phyloP scores from a whole-genome alignment of 2,329 filamentous ascomycete species.

The Fusarium concolor region DNA sequence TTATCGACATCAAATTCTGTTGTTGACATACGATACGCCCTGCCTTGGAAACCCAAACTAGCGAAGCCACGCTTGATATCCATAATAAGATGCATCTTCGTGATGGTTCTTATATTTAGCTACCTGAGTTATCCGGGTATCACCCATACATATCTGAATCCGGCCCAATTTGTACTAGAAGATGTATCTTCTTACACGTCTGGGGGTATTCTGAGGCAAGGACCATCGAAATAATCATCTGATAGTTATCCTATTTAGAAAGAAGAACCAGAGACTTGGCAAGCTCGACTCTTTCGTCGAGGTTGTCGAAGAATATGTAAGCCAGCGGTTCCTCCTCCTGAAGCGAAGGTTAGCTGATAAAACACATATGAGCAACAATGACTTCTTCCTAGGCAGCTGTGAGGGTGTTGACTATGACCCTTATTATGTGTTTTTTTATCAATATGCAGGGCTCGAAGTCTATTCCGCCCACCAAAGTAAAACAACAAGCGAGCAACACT shows the following conservation, averaged over 20 bases:
- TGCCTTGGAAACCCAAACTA: not conserved
- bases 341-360: not conserved
- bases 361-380: too few relatives aligned
- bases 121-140: too few relatives aligned
- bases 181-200: not conserved
- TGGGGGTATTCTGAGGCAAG: not conserved
- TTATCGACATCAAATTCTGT: not conserved
- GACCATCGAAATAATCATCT: not conserved
- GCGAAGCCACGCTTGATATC: not conserved
- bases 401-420: too few relatives aligned
- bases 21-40: slow-evolving; percentile 4
- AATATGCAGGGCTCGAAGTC: too few relatives aligned
- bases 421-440: too few relatives aligned
- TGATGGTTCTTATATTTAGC: too few relatives aligned
- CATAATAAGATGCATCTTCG: not conserved
- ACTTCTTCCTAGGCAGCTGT: too few relatives aligned
- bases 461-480: too few relatives aligned
- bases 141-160: too few relatives aligned
- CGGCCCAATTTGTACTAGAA: too few relatives aligned
- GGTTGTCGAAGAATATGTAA: not conserved
- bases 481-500: fast-evolving
- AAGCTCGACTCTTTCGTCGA: not conserved
- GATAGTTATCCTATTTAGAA: not conserved
- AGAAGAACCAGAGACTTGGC: not conserved
- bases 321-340: not conserved